phyloP scores from a whole-genome alignment of 2,329 filamentous ascomycete species.

The Phyllosticta paracitricarpa region DNA sequence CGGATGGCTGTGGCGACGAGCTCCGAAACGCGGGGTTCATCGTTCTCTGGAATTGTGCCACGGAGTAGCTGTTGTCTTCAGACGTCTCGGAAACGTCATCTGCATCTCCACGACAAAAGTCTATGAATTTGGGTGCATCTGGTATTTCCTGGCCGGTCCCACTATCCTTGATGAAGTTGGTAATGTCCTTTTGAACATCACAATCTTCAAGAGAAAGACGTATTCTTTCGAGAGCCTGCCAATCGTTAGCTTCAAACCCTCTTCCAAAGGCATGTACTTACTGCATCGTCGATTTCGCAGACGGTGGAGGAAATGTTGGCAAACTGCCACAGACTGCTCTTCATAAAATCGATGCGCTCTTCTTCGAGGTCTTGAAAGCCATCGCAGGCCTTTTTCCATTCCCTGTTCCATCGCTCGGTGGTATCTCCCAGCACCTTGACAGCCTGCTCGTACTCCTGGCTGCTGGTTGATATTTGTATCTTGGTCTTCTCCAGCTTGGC shows the following conservation, averaged over 20 bases:
- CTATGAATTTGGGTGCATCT: constrained; percentile 95
- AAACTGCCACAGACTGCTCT: constrained; percentile 96
- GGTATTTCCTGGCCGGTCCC: constrained; percentile 97
- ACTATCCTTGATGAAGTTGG: constrained; percentile 72
- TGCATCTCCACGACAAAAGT: constrained; percentile 85
- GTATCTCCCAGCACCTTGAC: constrained; percentile 93
- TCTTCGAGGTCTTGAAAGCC: constrained; percentile 99
- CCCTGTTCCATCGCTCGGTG: constrained; percentile 88
- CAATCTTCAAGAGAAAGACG: constrained; percentile 82
- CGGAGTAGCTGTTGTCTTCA: constrained; percentile 82
- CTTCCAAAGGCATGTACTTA: constrained; percentile 16
- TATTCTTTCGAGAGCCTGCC: constrained; percentile 82
- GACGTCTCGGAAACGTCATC: constrained; percentile 75
- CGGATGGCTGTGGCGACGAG: constrained; percentile 92
- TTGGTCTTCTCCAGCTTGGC: constrained; percentile 98
- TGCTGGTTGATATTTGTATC: constrained; percentile 83
- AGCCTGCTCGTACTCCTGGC: constrained; percentile 85
- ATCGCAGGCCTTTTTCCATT: constrained; percentile 94
- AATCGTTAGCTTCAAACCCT: background rate
- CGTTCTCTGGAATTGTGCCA: constrained; percentile 88
- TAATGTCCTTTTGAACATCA: constrained; percentile 93
- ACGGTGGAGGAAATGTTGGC: constrained; percentile 96
- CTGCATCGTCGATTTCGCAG: constrained; percentile 88
- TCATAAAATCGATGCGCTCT: constrained; percentile 91
- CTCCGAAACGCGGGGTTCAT: constrained; percentile 93